phyloP scores from a whole-genome alignment of 2,329 filamentous ascomycete species.

The Byssothecium circinans region DNA sequence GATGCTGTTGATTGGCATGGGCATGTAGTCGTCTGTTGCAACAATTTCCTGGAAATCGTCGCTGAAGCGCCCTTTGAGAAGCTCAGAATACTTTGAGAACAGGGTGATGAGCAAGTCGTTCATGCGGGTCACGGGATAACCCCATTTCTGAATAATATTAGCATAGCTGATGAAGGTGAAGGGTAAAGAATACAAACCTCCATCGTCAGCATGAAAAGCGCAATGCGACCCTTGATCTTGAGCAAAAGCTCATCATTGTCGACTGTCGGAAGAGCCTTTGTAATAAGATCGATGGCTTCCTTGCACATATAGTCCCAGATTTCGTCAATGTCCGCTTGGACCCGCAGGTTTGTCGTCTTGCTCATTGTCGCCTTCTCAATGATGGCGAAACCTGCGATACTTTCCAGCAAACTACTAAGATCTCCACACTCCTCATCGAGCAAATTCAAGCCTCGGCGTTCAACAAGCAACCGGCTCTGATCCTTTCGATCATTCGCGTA shows the following conservation, averaged over 20 bases:
- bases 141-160: constrained; percentile 67
- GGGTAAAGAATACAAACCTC: constrained; percentile 60
- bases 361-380: constrained; percentile 94
- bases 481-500: constrained; percentile 88
- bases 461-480: constrained; percentile 80
- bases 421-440: constrained; percentile 80
- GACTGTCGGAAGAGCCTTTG: constrained; percentile 75
- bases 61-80: constrained; percentile 88
- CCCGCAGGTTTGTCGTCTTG: constrained; percentile 76
- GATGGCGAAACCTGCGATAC: constrained; percentile 94
- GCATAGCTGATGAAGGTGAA: not conserved
- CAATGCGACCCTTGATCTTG: constrained; percentile 92
- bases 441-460: constrained; percentile 75
- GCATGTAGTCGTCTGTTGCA: constrained; percentile 98
- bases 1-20: constrained; percentile 88
- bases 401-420: constrained; percentile 87
- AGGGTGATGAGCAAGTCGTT: constrained; percentile 84
- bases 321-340: constrained; percentile 90
- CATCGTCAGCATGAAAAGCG: constrained; percentile 97
- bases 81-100: constrained; percentile 90
- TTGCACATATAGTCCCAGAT: constrained; percentile 98
- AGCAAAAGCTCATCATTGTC: constrained; percentile 84
- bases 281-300: constrained; percentile 78
- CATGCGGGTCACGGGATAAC: constrained; percentile 78
- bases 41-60: constrained; percentile 92